Percentiles rank a stretch among this genome's conserved stretches.
Conservation (phyloP, 768 basidiomycete genomes). For the Auriscalpium microsporum region DNA sequence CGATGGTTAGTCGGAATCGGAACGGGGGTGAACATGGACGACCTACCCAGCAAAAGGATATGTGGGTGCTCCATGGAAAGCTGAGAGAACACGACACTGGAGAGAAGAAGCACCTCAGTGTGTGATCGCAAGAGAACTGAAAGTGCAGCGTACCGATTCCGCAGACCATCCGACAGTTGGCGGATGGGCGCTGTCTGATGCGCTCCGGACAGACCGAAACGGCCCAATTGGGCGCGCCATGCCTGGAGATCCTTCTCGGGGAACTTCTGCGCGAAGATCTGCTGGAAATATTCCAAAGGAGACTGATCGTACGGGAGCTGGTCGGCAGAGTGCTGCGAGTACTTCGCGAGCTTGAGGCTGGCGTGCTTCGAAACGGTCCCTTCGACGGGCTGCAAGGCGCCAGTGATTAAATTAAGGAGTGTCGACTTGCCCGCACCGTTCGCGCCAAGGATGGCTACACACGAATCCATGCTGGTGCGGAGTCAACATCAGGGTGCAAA, state of each 20-base stretch:
- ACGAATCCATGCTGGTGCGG: conserved; percentile 73
- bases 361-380: conserved; percentile 89
- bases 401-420: conserved; percentile 83
- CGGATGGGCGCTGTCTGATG: conserved; percentile 93
- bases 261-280: conserved; percentile 68
- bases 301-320: conserved; percentile 90
- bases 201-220: conserved; percentile 89
- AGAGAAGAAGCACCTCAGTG: conserved; percentile 6
- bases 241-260: conserved; percentile 92
- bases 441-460: conserved; percentile 91
- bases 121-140: not conserved
- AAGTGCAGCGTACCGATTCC: conserved; percentile 64
- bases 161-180: conserved; percentile 90
- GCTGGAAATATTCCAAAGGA: conserved; percentile 92
- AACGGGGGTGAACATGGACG: not conserved
- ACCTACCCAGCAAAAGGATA: conserved; percentile 74
- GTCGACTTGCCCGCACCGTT: conserved; percentile 96
- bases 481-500: conserved; percentile 2
- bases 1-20: not conserved
- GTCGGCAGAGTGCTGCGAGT: conserved; percentile 97
- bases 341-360: conserved; percentile 91
- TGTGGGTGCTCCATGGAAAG: conserved; percentile 97
- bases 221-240: conserved; percentile 91
- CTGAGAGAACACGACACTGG: conserved; percentile 90
- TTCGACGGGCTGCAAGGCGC: conserved; percentile 65